Conservation (phyloP, 2,329 filamentous ascomycete species). For the Clarireedia paspali region DNA sequence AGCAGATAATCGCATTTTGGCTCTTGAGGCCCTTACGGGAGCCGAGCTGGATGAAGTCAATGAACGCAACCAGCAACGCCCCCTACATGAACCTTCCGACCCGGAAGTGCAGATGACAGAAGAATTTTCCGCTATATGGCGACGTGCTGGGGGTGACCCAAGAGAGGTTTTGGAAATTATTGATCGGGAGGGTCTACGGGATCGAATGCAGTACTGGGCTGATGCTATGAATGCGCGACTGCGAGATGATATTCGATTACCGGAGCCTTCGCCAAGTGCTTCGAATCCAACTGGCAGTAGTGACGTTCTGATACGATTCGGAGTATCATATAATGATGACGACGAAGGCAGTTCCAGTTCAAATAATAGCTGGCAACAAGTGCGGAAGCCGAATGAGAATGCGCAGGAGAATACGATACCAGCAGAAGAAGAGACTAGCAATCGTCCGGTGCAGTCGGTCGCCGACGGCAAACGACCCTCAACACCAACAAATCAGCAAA, state of each 20-base stretch:
- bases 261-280: too few species aligned
- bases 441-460: neutral
- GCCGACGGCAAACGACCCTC: too few species aligned
- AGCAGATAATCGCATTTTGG: too few species aligned
- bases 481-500: too few species aligned
- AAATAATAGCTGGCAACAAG: constrained; percentile 21
- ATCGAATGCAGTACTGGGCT: constrained; percentile 53
- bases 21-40: too few species aligned
- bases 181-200: constrained; percentile 49
- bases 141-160: constrained; percentile 51
- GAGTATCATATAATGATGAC: neutral
- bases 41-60: neutral
- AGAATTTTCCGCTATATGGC: constrained; percentile 49
- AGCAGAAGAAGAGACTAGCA: neutral
- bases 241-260: neutral
- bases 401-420: neutral
- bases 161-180: constrained; percentile 54
- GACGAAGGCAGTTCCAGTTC: constrained; percentile 18
- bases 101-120: constrained; percentile 26
- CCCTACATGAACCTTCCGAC: neutral
- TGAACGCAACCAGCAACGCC: neutral
- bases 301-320: neutral
- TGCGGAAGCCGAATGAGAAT: constrained; percentile 1
- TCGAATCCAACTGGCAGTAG: neutral
- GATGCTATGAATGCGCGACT: constrained; percentile 30